phyloP scores from a whole-genome alignment of 306 rosid genomes.

The Sicyos edulis region DNA sequence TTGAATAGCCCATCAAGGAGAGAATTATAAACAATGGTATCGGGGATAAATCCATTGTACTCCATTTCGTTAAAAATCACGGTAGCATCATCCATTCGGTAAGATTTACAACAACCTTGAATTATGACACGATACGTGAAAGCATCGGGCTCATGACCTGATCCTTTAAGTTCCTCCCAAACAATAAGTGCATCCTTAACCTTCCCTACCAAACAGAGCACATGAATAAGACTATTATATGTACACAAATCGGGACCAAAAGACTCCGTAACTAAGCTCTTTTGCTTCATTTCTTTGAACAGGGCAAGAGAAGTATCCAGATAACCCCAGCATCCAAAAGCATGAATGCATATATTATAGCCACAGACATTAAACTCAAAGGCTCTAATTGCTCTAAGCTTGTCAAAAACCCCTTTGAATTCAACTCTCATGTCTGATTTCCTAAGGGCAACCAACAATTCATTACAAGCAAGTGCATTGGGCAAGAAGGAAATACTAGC shows the following conservation, averaged over 20 bases:
- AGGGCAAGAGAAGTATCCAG: constrained; percentile 47
- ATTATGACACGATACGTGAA: constrained; percentile 56
- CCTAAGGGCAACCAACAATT: constrained; percentile 54
- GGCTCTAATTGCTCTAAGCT: constrained; percentile 34
- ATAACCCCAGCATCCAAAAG: constrained; percentile 88
- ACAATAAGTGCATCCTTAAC: constrained; percentile 58
- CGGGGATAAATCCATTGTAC: constrained; percentile 41
- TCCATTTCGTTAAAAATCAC: constrained; percentile 61
- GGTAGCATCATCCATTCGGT: constrained; percentile 47
- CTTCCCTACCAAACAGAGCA: constrained; percentile 66
- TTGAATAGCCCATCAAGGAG: constrained; percentile 66
- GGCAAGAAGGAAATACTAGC: constrained; percentile 1
- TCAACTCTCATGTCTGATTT: constrained; percentile 55
- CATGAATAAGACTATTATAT: constrained; percentile 61
- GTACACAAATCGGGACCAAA: constrained; percentile 67
- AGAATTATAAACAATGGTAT: constrained; percentile 61
- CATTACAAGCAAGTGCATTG: constrained; percentile 43
- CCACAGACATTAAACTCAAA: constrained; percentile 52
- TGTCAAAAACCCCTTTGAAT: constrained; percentile 48
- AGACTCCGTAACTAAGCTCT: constrained; percentile 28
- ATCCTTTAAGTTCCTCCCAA: constrained; percentile 68
- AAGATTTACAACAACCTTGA: constrained; percentile 66
- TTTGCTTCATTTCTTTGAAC: constrained; percentile 59
- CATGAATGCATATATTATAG: constrained; percentile 64
- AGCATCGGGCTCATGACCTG: constrained; percentile 62